These are phyloP conservation scores for Angomonas deanei DNA, from an alignment of 208 protist species.

Conservation along the genomic window DNA sequence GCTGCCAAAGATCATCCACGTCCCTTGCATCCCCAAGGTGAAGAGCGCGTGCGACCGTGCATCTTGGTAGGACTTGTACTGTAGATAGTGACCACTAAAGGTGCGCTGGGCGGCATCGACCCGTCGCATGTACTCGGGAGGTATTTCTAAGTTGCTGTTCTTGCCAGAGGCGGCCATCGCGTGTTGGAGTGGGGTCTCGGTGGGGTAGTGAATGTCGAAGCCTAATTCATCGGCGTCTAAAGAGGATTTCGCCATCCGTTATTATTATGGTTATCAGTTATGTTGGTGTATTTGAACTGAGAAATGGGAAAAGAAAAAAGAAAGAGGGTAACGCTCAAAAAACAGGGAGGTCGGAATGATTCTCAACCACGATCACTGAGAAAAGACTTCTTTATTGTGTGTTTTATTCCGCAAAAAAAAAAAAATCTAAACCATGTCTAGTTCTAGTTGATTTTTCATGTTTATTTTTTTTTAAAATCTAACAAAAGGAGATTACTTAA, in stretches of 20 bases:
- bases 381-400: too few species aligned
- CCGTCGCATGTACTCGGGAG: constrained; percentile 46
- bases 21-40: constrained; percentile 51
- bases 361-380: too few species aligned
- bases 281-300: constrained; percentile 6
- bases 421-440: background rate
- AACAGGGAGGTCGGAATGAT: too few species aligned
- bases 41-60: constrained; percentile 27
- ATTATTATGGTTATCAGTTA: too few species aligned
- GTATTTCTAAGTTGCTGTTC: constrained; percentile 31
- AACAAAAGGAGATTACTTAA: too few species aligned
- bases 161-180: constrained; percentile 33
- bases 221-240: background rate
- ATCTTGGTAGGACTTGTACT: constrained; percentile 27
- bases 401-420: background rate
- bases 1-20: constrained; percentile 49
- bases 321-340: too few species aligned
- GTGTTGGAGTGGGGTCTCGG: constrained; percentile 42
- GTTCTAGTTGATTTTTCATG: background rate
- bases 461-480: background rate
- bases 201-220: background rate
- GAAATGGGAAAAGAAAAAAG: too few species aligned
- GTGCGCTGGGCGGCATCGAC: constrained; percentile 66
- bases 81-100: constrained; percentile 42
- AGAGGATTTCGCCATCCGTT: background rate